Conservation (phyloP, 2,329 filamentous ascomycete genomes). For the Bipolaris bicolor region DNA sequence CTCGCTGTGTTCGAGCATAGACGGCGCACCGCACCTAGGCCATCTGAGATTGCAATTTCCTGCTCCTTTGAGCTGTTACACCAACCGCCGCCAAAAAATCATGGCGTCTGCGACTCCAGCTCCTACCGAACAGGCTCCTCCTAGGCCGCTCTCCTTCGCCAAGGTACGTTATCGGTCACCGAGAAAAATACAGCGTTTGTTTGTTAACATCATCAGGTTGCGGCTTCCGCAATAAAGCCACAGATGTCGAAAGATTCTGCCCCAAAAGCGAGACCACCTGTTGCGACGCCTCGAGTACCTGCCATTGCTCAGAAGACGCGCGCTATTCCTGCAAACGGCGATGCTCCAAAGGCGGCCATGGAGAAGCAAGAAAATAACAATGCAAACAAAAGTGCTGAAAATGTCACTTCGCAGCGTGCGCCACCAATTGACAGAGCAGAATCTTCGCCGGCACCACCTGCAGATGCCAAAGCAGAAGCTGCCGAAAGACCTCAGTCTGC, state of each 20-base stretch:
- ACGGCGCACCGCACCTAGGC: slow-evolving; percentile 11
- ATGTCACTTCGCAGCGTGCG: slow-evolving; percentile 27
- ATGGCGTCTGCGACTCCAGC: slow-evolving; percentile 45
- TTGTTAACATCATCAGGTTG: slow-evolving; percentile 45
- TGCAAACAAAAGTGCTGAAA: slow-evolving; percentile 32
- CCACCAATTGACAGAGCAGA: slow-evolving; percentile 33
- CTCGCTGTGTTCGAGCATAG: slow-evolving; percentile 6
- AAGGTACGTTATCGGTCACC: slow-evolving; percentile 61
- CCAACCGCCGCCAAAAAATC: slow-evolving; percentile 9
- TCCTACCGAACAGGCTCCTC: slow-evolving; percentile 39
- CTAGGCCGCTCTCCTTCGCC: slow-evolving; percentile 71
- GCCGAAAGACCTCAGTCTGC: slow-evolving; percentile 37
- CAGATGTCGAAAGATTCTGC: slow-evolving; percentile 34
- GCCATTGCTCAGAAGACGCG: slow-evolving; percentile 28
- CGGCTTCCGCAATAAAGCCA: slow-evolving; percentile 48
- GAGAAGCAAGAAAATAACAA: slow-evolving; percentile 22
- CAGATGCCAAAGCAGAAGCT: slow-evolving; percentile 56
- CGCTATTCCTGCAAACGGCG: slow-evolving; percentile 23
- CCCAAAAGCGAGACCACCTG: slow-evolving; percentile 34
- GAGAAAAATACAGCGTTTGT: not conserved
- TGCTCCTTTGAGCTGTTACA: slow-evolving; percentile 18
- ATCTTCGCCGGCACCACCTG: slow-evolving; percentile 27
- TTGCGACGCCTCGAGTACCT: slow-evolving; percentile 35
- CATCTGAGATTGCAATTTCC: slow-evolving; percentile 10
- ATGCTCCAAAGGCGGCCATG: slow-evolving; percentile 23